A percentile compares a stretch with the other conserved stretches of the same genome.
Conservation (phyloP, 495 filamentous ascomycete genomes). For the Penicillium maclennaniae region DNA sequence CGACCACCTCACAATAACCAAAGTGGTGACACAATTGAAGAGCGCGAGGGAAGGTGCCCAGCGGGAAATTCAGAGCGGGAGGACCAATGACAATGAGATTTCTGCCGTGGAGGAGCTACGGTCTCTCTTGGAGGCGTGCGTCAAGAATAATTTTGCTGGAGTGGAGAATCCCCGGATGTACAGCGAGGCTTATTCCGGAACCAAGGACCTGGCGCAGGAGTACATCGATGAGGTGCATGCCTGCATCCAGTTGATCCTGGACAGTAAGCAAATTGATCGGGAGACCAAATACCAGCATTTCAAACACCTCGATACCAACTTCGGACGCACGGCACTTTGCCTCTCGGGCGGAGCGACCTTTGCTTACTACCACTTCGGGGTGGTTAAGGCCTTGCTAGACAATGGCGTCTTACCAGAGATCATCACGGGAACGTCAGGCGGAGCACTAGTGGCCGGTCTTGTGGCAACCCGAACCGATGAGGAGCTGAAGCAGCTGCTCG, state of each 20-base stretch:
- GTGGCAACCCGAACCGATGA: slow-evolving; percentile 87
- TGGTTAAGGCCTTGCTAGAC: slow-evolving; percentile 86
- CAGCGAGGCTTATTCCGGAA: slow-evolving; percentile 94
- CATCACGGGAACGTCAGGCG: slow-evolving; percentile 93
- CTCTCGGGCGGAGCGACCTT: slow-evolving; percentile 93
- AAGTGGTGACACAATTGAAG: slow-evolving; percentile 70
- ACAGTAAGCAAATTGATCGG: slow-evolving; percentile 58
- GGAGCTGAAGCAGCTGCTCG: slow-evolving; percentile 77
- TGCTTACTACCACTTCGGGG: slow-evolving; percentile 95
- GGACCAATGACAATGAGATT: slow-evolving; percentile 24
- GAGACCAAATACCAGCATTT: slow-evolving; percentile 81
- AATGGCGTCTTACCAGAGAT: slow-evolving; percentile 83
- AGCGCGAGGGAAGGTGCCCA: slow-evolving; percentile 56
- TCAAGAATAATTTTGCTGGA: slow-evolving; percentile 95
- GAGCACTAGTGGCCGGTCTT: slow-evolving; percentile 84
- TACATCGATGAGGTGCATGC: slow-evolving; percentile 72
- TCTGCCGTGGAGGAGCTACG: slow-evolving; percentile 68
- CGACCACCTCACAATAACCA: slow-evolving; percentile 73
- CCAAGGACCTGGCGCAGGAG: slow-evolving; percentile 84
- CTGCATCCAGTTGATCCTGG: slow-evolving; percentile 62
- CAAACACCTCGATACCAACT: slow-evolving; percentile 86
- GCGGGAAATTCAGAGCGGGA: slow-evolving; percentile 32
- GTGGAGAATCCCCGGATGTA: slow-evolving; percentile 94
- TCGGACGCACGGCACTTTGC: slow-evolving; percentile 87
- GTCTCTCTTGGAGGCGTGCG: slow-evolving; percentile 75